Conservation (phyloP, 768 basidiomycete genomes). For the Paxillus ammoniavirescens region DNA sequence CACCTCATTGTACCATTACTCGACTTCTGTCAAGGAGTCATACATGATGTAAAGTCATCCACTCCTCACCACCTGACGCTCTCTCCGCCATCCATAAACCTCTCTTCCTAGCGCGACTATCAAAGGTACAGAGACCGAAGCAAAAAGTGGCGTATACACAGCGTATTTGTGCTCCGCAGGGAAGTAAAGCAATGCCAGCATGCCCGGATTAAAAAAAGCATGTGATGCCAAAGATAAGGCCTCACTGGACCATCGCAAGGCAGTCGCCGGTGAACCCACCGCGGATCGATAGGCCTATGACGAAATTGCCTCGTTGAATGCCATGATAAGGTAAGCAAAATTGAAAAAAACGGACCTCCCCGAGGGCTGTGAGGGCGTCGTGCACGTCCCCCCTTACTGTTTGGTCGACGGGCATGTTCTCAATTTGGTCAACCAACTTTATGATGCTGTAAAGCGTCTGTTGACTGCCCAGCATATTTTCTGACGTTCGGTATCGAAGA, state of each 20-base stretch:
- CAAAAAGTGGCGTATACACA: conserved; percentile 94
- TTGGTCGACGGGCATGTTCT: conserved; percentile 87
- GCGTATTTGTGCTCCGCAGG: conserved; percentile 98
- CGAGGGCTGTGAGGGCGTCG: conserved; percentile 66
- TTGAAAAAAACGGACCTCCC: conserved; percentile 50
- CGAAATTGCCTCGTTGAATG: conserved; percentile 10
- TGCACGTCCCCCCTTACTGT: conserved; percentile 74
- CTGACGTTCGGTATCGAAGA: conserved; percentile 61
- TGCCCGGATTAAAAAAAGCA: conserved; percentile 96
- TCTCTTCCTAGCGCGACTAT: conserved; percentile 74
- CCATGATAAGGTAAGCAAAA: not conserved
- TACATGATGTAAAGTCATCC: conserved; percentile 10
- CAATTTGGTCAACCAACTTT: conserved; percentile 79
- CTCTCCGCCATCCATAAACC: conserved; percentile 56
- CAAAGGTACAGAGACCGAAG: conserved; percentile 82
- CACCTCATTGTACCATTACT: conserved; percentile 6
- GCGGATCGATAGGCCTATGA: conserved; percentile 23
- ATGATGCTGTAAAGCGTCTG: conserved; percentile 83
- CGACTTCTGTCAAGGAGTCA: conserved; percentile 8
- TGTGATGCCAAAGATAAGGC: conserved; percentile 69
- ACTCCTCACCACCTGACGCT: conserved; percentile 10
- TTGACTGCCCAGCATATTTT: conserved; percentile 64
- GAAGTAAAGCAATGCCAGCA: conserved; percentile 95
- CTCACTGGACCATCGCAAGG: conserved; percentile 58
- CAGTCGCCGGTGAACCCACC: conserved; percentile 21